Evolutionary conservation across 1,284 basidiomycete species (phyloP), one percentile per base, ranked within the genome.

Genomic region (Afroboletus lepidellus): DNA sequence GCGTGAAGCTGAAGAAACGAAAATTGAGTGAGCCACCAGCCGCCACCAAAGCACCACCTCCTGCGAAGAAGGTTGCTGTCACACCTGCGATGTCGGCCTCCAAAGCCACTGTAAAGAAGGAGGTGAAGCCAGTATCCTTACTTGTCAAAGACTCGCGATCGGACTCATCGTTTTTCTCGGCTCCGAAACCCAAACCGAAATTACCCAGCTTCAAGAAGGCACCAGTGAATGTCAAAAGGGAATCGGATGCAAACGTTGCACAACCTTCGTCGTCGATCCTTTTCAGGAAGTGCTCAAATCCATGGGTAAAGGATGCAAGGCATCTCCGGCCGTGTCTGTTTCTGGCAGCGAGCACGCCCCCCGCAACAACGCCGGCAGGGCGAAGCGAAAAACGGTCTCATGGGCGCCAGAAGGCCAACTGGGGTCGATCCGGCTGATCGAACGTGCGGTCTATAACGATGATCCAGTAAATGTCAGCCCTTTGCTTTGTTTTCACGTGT

Each of bases 111-210:
- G 62, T 76, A 47, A 80, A 79, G 68, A 80, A 75, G 57, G 78
- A 78, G 60, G 41, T 56, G 3, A 76, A 73, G 55, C 71, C 75
- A 21, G 41, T 67, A 3, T 72, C 71, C 36, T 55, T 75, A 2
- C 74, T 77, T 0, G 78, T 81, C 46, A 89, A 89, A 67, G 86
- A 86, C 58, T 85, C 87, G 16, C 87, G 90, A 70, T 84, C 87
- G 15, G 90, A 92, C 66, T 85, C 84, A 34, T 89, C 87, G 2
- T 92, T 92, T 70, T 92, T 92, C 69, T 90, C 88, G 48, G 84
- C 85, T 38, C 85, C 88, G 8, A 90, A 90, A 64, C 79, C 83
- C n/a, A 90, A 90, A 63, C 80, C 85, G 36, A 87, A 84, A 67
- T 73, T 91, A 24, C 89, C 88, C 8, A 87, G 79, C 51, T 91